Conservation (phyloP, 495 filamentous ascomycete species). For the Lasiosphaeriaceae sp. region DNA sequence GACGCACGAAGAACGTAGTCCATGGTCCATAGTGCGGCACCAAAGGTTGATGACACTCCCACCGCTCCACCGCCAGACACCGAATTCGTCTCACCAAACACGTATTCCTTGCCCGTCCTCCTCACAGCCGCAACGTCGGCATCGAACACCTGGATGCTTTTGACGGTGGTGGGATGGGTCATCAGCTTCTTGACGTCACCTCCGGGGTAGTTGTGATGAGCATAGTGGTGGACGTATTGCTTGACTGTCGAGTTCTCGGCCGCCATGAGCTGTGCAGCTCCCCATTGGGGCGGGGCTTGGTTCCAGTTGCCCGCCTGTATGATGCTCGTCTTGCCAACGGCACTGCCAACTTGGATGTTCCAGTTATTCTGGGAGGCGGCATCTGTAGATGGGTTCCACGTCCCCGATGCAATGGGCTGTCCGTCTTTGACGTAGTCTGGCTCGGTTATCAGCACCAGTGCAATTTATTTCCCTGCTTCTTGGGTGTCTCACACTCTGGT, state of each 20-base stretch:
- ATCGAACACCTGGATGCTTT: constrained; percentile 45
- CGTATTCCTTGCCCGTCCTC: constrained; percentile 46
- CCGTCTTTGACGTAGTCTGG: constrained; percentile 38
- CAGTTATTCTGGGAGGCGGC: constrained; percentile 52
- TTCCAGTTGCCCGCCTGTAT: constrained; percentile 61
- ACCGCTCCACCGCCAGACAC: constrained; percentile 48
- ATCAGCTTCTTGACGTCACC: constrained; percentile 47
- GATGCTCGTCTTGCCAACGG: constrained; percentile 39
- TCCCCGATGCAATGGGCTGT: constrained; percentile 51
- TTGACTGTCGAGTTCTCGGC: constrained; percentile 45
- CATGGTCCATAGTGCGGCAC: constrained; percentile 58
- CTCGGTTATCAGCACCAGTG: neutral
- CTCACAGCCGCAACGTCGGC: constrained; percentile 47
- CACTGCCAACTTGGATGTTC: constrained; percentile 49
- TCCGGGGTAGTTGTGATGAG: constrained; percentile 59
- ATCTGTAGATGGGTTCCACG: constrained; percentile 53
- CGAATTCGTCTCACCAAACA: constrained; percentile 59
- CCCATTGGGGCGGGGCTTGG: constrained; percentile 47
- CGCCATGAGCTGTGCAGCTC: constrained; percentile 46
- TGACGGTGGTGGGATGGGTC: constrained; percentile 40
- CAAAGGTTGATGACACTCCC: constrained; percentile 53
- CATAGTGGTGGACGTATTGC: constrained; percentile 50
- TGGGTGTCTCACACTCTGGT: constrained; percentile 48
- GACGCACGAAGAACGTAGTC: constrained; percentile 53
- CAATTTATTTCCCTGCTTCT: neutral